These are phyloP conservation scores for Plasmodium cynomolgi DNA, from an alignment of 169 alveolate genomes.

Conservation along the genomic window DNA sequence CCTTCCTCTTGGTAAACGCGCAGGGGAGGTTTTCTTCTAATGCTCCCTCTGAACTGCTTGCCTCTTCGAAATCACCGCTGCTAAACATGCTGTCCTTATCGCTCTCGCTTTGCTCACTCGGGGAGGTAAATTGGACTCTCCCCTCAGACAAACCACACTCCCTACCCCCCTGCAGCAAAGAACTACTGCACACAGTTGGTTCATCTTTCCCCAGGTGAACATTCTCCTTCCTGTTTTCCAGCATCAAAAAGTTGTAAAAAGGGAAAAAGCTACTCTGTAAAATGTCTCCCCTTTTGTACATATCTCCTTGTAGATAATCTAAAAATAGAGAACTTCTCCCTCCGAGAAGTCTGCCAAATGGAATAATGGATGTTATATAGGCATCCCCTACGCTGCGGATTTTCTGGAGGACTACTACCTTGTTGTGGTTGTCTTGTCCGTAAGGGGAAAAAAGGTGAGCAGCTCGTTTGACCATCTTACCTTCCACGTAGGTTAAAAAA, in stretches of 20 bases:
- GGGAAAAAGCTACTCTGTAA: slow-evolving; percentile 5
- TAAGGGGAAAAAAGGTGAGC: background rate
- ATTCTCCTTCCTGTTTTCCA: slow-evolving; percentile 6
- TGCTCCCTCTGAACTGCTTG: background rate
- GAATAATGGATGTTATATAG: slow-evolving; percentile 9
- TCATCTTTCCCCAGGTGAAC: background rate
- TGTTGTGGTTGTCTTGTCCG: background rate
- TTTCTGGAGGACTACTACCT: background rate
- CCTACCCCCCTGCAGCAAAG: background rate
- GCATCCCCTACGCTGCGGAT: slow-evolving; percentile 1
- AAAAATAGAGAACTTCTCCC: background rate
- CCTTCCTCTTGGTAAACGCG: background rate
- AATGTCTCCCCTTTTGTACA: slow-evolving; percentile 47
- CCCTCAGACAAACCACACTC: background rate
- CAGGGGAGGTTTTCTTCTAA: background rate
- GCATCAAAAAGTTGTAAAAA: slow-evolving; percentile 26
- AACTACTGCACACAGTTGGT: background rate
- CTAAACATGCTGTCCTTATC: background rate
- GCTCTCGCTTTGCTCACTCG: background rate
- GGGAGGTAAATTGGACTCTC: background rate
- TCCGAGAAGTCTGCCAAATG: slow-evolving; percentile 12
- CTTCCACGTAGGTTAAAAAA: slow-evolving; percentile 20
- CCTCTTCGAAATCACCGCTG: background rate
- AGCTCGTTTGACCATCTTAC: background rate
- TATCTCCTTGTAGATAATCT: slow-evolving; percentile 16